phyloP scores from a whole-genome alignment of 2,329 filamentous ascomycete genomes.

The Apiospora kogelbergensis region DNA sequence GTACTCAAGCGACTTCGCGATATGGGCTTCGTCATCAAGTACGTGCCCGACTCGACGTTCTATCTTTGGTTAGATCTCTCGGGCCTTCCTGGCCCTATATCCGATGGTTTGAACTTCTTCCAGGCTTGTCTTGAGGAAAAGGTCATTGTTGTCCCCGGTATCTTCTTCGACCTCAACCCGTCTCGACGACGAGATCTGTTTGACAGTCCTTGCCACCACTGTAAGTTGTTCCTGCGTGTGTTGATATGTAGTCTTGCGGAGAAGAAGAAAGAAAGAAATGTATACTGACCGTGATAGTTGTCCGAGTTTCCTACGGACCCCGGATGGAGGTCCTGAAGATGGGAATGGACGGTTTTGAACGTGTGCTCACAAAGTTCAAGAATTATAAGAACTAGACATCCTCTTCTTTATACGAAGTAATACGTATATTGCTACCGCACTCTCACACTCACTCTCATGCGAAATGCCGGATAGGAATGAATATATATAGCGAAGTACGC shows the following conservation, averaged over 20 bases:
- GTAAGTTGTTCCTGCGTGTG: conserved; percentile 20
- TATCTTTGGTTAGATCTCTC: conserved; percentile 77
- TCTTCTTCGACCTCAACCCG: conserved; percentile 97
- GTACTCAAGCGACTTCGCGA: conserved; percentile 75
- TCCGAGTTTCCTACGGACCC: conserved; percentile 81
- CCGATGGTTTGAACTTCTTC: conserved; percentile 96
- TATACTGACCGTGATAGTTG: conserved; percentile 43
- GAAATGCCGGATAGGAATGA: not conserved
- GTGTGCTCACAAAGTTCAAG: conserved; percentile 52
- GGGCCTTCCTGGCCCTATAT: conserved; percentile 75
- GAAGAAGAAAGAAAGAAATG: too few relatives aligned
- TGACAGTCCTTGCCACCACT: conserved; percentile 91
- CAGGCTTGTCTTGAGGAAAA: conserved; percentile 89
- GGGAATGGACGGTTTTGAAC: conserved; percentile 82
- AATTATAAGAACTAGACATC: not conserved
- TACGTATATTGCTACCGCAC: not conserved
- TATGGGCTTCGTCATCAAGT: conserved; percentile 85
- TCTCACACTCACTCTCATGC: not conserved
- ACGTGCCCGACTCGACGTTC: conserved; percentile 88
- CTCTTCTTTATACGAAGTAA: not conserved
- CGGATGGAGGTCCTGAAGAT: conserved; percentile 75
- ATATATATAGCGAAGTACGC: too few relatives aligned
- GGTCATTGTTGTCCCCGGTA: conserved; percentile 94
- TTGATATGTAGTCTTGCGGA: too few relatives aligned
- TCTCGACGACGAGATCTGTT: conserved; percentile 87